phyloP scores from a whole-genome alignment of 2,329 filamentous ascomycete genomes.

The Paraconiothyrium sp. region DNA sequence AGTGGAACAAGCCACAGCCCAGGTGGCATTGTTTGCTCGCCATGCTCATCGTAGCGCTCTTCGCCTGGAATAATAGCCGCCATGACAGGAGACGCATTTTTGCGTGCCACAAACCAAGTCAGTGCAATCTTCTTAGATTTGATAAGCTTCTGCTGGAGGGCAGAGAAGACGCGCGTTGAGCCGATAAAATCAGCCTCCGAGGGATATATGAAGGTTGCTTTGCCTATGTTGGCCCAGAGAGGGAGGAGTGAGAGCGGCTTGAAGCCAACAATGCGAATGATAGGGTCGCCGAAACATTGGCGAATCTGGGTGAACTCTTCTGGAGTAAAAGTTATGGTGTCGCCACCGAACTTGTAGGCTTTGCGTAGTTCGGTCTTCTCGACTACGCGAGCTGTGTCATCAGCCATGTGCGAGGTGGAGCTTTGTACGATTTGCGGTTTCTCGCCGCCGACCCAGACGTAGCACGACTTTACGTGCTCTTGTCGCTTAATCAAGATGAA shows the following conservation, averaged over 20 bases:
- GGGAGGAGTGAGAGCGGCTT: conserved; percentile 80
- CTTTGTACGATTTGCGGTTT: conserved; percentile 80
- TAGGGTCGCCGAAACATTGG: conserved; percentile 77
- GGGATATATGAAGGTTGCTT: conserved; percentile 92
- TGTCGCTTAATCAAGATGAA: conserved; percentile 91
- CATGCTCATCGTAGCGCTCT: conserved; percentile 69
- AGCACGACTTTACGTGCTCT: conserved; percentile 81
- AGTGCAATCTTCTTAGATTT: conserved; percentile 82
- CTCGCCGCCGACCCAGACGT: conserved; percentile 89
- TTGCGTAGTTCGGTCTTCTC: conserved; percentile 86
- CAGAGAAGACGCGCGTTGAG: conserved; percentile 91
- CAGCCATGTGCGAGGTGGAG: conserved; percentile 77
- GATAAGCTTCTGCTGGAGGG: conserved; percentile 86
- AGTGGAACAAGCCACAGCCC: conserved; percentile 90
- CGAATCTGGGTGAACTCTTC: conserved; percentile 84
- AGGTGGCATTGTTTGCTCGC: conserved; percentile 76
- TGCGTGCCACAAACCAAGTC: conserved; percentile 87
- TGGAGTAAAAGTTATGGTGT: conserved; percentile 83
- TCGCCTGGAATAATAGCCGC: conserved; percentile 83
- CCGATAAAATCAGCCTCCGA: conserved; percentile 90
- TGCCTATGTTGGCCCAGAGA: conserved; percentile 84
- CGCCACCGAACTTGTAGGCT: conserved; percentile 94
- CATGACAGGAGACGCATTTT: conserved; percentile 80
- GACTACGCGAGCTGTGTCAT: conserved; percentile 78
- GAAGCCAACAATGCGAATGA: conserved; percentile 92